Base-by-base conservation (phyloP, 768 basidiomycete genomes). In the Kwoniella mangroviensis region DNA sequence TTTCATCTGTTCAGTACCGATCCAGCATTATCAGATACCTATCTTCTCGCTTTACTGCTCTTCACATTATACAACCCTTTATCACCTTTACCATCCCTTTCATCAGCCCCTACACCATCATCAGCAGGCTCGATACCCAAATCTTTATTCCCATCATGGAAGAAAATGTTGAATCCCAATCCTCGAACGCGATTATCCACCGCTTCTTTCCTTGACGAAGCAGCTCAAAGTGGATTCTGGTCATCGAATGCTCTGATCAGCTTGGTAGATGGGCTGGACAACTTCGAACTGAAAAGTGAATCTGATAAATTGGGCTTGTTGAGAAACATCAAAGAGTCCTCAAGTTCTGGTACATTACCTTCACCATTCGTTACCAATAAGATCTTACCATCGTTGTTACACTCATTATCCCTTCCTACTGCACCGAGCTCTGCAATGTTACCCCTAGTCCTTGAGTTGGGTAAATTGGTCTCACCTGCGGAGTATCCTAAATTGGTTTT, bases 161-260 rank as follows among this genome's bases (percentile, higher is more conserved):
- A 94, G 83, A 90, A 89, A 61, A 88, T 99, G 45, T 86, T 98
- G 17, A 94, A 94, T 76, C 96, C 96, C 1, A 94, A 90, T 80
- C 89, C 92, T 0, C 92, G 90, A 79, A 87, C 88, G 1, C 89
- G 97, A 22, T 84, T 94, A 75, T 87, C 90, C 1, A 86, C 91
- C 0, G 91, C 92, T 73, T 84, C 85, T 2, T 93, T 98, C 81
- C 85, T 97, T 17, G 90, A 92, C 22, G 88, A 88, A 69, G 84
- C 86, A 2, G 81, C 85, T 60, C 45, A 59, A 43, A 65, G 73
- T 40, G 94, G 93, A 0, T 97, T 96, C 83, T 98, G 97, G 83
- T 84, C 87, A 2, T 85, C 85, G 22, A 99, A 99, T 81, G 87
- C 88, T 40, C 86, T 98, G 5, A 91, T 95, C 28, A 90, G 90